Base-by-base conservation (phyloP, 1,284 basidiomycete genomes). In the Pseudozyma pruni region DNA sequence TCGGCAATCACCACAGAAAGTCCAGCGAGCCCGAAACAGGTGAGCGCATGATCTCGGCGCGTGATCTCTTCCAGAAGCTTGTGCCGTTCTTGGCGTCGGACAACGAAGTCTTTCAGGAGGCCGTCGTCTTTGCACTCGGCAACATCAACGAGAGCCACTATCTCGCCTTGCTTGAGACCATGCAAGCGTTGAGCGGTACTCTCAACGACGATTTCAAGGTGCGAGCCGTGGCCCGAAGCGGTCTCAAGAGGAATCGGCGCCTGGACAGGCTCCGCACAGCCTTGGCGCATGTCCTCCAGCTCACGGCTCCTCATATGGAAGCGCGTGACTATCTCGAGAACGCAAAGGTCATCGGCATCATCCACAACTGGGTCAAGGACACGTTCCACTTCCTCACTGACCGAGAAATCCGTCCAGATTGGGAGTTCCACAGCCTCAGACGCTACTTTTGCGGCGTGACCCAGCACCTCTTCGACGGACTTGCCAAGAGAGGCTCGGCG, bases 361-460 rank as follows among this genome's bases (percentile, higher is more conserved):
- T 94, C 35, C 87, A 95, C 60, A 91, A 90, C 66, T 96, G 94
- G 80, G 89, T 95, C 41, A 88, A 89, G 42, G 91, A 90, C 66
- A 93, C 91, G 4, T 90, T 93, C 67, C 83, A 86, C 0, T 92
- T 92, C 79, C 85, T 97, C 9, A 87, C 87, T 5, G 87, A 89
- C 9, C 84, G 88, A 0, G 89, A 92, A 40, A 87, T 89, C 71
- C 87, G 90, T 25, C 89, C 92, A 46, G 90, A 91, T 73, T 90
- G 88, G 80, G 88, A 91, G 8, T 84, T 94, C 37, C 91, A 95
- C 69, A 88, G 89, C 14, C 85, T 96, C 14, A 89, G 94, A 8
- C 88, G 92, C 17, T 94, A 91, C 81, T 95, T 96, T 82, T 95
- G 92, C 76, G 91, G 91, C 19, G 89, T 91, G 0, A 88, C 95